These are phyloP conservation scores for Apiospora kogelbergensis DNA, from an alignment of 2,329 filamentous ascomycete species.

Conservation along the genomic window DNA sequence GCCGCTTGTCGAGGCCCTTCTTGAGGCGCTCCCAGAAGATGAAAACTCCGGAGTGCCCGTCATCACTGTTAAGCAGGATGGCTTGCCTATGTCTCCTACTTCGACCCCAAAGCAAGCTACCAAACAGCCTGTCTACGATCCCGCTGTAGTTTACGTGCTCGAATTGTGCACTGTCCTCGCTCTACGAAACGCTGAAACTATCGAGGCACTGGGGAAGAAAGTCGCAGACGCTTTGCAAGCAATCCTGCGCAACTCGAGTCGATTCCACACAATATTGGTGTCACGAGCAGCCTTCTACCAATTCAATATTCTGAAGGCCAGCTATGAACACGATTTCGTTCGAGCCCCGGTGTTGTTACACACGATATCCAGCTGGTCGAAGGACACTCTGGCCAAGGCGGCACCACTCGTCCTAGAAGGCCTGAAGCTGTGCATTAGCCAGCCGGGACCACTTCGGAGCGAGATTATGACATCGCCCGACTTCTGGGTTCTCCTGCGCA, in stretches of 20 bases:
- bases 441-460: slow-evolving; percentile 75
- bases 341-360: slow-evolving; percentile 90
- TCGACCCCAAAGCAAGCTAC: slow-evolving; percentile 57
- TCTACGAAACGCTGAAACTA: slow-evolving; percentile 71
- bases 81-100: slow-evolving; percentile 60
- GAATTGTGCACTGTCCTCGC: slow-evolving; percentile 85
- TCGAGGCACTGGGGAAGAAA: slow-evolving; percentile 72
- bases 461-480: slow-evolving; percentile 96
- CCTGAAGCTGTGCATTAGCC: slow-evolving; percentile 75
- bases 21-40: slow-evolving; percentile 86
- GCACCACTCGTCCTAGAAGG: slow-evolving; percentile 77
- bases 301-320: slow-evolving; percentile 75
- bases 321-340: slow-evolving; percentile 89
- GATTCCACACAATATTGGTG: slow-evolving; percentile 79
- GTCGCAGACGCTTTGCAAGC: slow-evolving; percentile 80
- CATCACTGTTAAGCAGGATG: slow-evolving; percentile 87
- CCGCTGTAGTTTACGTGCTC: slow-evolving; percentile 83
- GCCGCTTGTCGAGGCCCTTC: slow-evolving; percentile 68
- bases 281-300: slow-evolving; percentile 86
- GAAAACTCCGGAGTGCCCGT: slow-evolving; percentile 67
- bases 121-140: slow-evolving; percentile 72
- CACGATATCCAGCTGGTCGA: slow-evolving; percentile 82
- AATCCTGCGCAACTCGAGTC: slow-evolving; percentile 75
- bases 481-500: slow-evolving; percentile 89
- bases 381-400: slow-evolving; percentile 73